Percentiles rank a stretch among this genome's conserved stretches.
Evolutionary conservation across 371 early-diverging fungal species (phyloP).

Genomic region (Blastocladiella emersonii): DNA sequence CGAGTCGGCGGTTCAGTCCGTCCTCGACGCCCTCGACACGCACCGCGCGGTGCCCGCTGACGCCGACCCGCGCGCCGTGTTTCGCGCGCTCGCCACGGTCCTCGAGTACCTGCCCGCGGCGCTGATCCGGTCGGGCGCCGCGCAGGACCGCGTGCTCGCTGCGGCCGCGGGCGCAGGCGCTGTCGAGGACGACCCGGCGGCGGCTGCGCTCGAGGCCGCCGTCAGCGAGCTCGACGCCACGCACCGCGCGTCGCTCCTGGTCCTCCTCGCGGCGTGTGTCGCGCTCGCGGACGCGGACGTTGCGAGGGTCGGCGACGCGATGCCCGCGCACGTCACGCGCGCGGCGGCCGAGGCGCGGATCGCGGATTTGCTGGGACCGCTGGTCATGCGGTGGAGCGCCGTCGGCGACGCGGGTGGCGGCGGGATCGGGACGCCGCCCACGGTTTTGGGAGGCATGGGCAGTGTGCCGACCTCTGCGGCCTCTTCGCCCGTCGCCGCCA

Average conservation of each 20-base stretch:
- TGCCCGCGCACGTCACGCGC: neutral
- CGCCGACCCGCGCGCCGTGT: slow-evolving; percentile 22
- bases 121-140: slow-evolving; percentile 48
- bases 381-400: neutral
- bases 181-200: neutral
- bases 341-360: neutral
- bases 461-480: neutral
- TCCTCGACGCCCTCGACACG: slow-evolving; percentile 69
- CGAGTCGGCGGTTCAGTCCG: slow-evolving; percentile 40
- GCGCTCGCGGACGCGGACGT: neutral
- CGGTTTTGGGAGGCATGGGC: no score
- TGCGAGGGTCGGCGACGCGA: neutral
- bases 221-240: neutral
- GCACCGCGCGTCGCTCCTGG: neutral
- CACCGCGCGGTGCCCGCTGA: slow-evolving; percentile 26
- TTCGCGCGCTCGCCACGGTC: slow-evolving; percentile 54
- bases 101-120: slow-evolving; percentile 59
- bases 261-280: neutral
- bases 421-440: neutral
- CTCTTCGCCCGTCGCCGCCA: neutral
- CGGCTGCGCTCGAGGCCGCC: neutral
- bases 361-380: neutral
- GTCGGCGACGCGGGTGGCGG: neutral
- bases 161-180: slow-evolving; percentile 15
- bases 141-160: slow-evolving; percentile 45